Evolutionary conservation across 371 early-diverging fungal genomes (phyloP).

Genomic region (Actinomucor elegans): DNA sequence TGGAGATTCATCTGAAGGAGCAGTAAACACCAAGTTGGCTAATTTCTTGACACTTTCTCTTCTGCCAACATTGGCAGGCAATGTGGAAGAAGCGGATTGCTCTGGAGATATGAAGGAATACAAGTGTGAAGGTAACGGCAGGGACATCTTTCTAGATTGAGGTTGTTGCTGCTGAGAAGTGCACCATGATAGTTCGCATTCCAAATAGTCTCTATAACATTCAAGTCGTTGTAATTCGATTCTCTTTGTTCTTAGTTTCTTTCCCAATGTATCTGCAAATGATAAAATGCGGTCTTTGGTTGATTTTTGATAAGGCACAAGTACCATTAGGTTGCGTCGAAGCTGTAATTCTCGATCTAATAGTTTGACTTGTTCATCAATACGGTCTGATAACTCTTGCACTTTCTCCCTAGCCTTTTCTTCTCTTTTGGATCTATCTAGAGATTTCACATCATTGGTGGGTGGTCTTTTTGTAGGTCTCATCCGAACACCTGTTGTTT

Average conservation of each 20-base stretch:
- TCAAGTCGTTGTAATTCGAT: slow-evolving; percentile 61
- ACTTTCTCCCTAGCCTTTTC: slow-evolving; percentile 24
- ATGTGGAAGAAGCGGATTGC: background rate
- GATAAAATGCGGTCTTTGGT: slow-evolving; percentile 60
- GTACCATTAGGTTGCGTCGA: slow-evolving; percentile 61
- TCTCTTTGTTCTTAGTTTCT: slow-evolving; percentile 53
- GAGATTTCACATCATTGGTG: slow-evolving; percentile 16
- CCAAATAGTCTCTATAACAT: slow-evolving; percentile 74
- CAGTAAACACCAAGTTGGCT: slow-evolving; percentile 3
- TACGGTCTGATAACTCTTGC: slow-evolving; percentile 25
- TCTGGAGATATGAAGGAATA: too few relatives aligned
- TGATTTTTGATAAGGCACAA: slow-evolving; percentile 65
- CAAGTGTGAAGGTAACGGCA: slow-evolving; percentile 17
- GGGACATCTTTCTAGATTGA: slow-evolving; percentile 16
- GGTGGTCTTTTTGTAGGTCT: slow-evolving; percentile 31
- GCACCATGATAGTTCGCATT: slow-evolving; percentile 55
- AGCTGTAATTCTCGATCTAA: slow-evolving; percentile 58
- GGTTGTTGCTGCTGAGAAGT: background rate
- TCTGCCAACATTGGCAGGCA: background rate
- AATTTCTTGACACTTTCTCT: slow-evolving; percentile 1
- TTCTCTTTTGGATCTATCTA: slow-evolving; percentile 23
- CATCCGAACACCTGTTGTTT: slow-evolving; percentile 61
- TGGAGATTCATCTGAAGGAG: background rate
- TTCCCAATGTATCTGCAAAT: slow-evolving; percentile 57
- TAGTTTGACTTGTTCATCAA: slow-evolving; percentile 37